Evolutionary conservation across 1,284 basidiomycete genomes (phyloP), one percentile per base, ranked within the genome.

Genomic region (Tilletiopsis washingtonensis): DNA sequence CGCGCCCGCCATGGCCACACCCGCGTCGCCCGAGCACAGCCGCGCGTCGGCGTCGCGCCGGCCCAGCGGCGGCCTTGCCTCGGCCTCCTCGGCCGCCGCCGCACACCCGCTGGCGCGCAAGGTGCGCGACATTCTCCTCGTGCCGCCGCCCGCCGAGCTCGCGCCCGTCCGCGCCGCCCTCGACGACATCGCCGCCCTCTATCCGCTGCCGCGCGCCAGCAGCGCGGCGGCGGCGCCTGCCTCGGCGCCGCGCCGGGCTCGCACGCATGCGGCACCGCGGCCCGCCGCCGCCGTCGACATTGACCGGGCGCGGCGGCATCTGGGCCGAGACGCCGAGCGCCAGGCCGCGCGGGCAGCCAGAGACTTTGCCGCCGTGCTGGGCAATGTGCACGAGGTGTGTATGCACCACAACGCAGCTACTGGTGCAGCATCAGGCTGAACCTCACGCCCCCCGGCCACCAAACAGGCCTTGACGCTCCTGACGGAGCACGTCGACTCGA

Each of bases 91-190:
- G 3, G 17, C 2, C 32, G 12, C 32, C 12, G 1, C 2, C 32
- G 12, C 32, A 17, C 32, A 34, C 3, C 32, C 32, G 32, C 32
- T 34, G 12, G 12, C 32, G 12, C 12, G 32, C 12, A 34, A 17
- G 17, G 32, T 34, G 12, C 12, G 17, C 12, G 2, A 34, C 12
- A 34, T 34, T 17, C 32, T 34, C 32, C 17, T 34, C 12, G 32
- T 17, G 17, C 32, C 32, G 2, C 1, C 32, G 32, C 32, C 32
- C 12, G 17, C 32, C 20, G 49, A 57, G 21, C 47, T 62, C 12
- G 45, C 39, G 2, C 34, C 41, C 7, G 63, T 59, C 58, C 53
- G 51, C 37, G 17, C 43, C 4, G 49, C 53, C 9, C 60, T 56
- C 54, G 51, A 63, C 37, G 43, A 34, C 1, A 34, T 34, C 32